These are phyloP conservation scores for Stemphylium lycopersici DNA, from an alignment of 2,329 filamentous ascomycete species.

Conservation along the genomic window DNA sequence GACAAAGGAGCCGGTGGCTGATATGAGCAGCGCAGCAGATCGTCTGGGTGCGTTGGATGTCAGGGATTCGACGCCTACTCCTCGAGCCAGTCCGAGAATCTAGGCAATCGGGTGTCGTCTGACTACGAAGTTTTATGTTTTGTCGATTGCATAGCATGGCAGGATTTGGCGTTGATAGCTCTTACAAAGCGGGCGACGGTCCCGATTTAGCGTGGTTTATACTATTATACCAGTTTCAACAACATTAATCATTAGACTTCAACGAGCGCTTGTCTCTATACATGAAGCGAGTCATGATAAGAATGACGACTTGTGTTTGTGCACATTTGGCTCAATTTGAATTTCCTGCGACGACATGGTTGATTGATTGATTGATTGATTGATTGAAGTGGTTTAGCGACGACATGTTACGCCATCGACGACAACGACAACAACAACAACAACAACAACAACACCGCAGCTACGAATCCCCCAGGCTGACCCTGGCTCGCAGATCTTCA, in stretches of 20 bases:
- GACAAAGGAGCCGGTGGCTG: conserved; percentile 11
- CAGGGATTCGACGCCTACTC: conserved; percentile 29
- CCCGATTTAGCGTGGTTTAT: neutral
- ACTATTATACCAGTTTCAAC: neutral
- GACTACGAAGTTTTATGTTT: neutral
- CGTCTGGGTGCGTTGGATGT: conserved; percentile 21
- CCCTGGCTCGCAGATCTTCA: no score
- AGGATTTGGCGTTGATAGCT: conserved; percentile 18
- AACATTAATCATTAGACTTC: neutral
- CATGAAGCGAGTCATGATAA: no score
- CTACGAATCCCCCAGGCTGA: no score
- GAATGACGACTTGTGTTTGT: neutral
- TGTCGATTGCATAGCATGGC: conserved; percentile 23
- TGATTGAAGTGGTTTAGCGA: no score
- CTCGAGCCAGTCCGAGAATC: conserved; percentile 20
- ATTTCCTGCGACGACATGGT: no score
- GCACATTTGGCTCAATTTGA: no score
- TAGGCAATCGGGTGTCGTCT: neutral
- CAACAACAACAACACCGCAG: no score
- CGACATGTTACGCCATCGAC: no score
- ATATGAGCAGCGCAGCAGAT: conserved; percentile 1
- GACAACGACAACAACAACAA: no score
- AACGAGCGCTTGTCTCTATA: no score
- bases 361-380: no score
- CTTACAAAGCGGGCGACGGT: neutral